These are phyloP conservation scores for Solanum rostratum DNA, from an alignment of 257 asterid genomes.

Conservation along the genomic window DNA sequence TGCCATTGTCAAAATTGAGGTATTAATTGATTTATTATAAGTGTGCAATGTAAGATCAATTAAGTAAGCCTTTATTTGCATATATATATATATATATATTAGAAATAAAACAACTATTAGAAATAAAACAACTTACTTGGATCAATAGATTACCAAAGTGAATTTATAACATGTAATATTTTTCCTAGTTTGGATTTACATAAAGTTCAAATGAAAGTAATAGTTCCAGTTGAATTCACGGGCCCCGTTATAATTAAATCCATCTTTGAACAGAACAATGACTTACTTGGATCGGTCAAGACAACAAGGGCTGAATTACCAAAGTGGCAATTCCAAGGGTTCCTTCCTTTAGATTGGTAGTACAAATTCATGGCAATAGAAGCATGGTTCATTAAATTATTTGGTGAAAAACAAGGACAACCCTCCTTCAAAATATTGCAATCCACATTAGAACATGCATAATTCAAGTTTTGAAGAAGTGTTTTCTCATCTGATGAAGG, in stretches of 20 bases:
- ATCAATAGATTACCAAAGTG: no score
- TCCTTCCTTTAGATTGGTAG: constrained; percentile 29
- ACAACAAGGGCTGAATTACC: constrained; percentile 31
- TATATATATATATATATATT: no score
- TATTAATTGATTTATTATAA: background rate
- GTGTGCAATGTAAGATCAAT: background rate
- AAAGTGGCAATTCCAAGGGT: constrained; percentile 36
- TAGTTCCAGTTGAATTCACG: background rate
- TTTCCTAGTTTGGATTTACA: no score
- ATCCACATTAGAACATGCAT: constrained; percentile 31
- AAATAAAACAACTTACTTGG: no score
- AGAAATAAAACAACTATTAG: no score
- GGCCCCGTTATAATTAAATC: background rate
- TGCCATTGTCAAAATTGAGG: constrained; percentile 9
- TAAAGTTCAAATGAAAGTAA: background rate
- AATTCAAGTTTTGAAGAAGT: constrained; percentile 9
- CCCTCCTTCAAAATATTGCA: constrained; percentile 22
- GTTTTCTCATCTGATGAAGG: constrained; percentile 29
- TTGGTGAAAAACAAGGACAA: constrained; percentile 30
- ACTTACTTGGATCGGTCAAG: constrained; percentile 46
- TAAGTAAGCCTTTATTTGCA: background rate
- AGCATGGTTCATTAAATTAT: constrained; percentile 39
- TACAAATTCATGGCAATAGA: constrained; percentile 59
- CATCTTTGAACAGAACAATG: background rate
- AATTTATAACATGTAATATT: no score